Conservation (phyloP, 169 alveolate genomes). For the Cryptosporidium sp. region DNA sequence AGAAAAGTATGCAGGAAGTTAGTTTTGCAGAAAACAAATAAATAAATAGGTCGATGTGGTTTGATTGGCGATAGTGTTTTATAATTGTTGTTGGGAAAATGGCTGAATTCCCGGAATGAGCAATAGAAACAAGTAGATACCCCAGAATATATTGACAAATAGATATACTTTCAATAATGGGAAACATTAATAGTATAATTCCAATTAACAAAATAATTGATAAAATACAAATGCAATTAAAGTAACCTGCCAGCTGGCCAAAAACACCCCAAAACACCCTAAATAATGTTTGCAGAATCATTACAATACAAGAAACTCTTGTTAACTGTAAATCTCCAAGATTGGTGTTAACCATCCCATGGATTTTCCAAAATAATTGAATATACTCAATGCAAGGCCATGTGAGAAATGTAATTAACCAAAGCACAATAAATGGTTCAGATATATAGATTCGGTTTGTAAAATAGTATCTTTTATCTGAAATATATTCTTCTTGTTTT, state of each 20-base stretch:
- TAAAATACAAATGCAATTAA: slow-evolving; percentile 42
- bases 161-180: slow-evolving; percentile 24
- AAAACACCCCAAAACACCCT: slow-evolving; percentile 59
- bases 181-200: slow-evolving; percentile 30
- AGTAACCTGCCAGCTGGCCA: slow-evolving; percentile 32
- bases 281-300: slow-evolving; percentile 23
- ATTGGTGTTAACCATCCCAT: slow-evolving; percentile 37
- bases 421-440: slow-evolving; percentile 46
- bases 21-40: slow-evolving; percentile 46
- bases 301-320: slow-evolving; percentile 31
- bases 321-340: slow-evolving; percentile 55
- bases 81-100: slow-evolving; percentile 41
- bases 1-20: slow-evolving; percentile 48
- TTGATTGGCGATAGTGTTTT: not conserved
- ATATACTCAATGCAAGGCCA: slow-evolving; percentile 62
- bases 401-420: slow-evolving; percentile 52
- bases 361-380: slow-evolving; percentile 60
- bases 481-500: not conserved
- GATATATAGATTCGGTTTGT: not conserved
- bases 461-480: not conserved
- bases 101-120: slow-evolving; percentile 59
- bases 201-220: slow-evolving; percentile 37
- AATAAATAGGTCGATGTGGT: not conserved
- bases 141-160: slow-evolving; percentile 35
- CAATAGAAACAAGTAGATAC: slow-evolving; percentile 49